Evolutionary conservation across 23 red algal genomes (phyloP), one percentile per base, ranked within the genome.

Genomic region (Gracilaria vermiculophylla): DNA sequence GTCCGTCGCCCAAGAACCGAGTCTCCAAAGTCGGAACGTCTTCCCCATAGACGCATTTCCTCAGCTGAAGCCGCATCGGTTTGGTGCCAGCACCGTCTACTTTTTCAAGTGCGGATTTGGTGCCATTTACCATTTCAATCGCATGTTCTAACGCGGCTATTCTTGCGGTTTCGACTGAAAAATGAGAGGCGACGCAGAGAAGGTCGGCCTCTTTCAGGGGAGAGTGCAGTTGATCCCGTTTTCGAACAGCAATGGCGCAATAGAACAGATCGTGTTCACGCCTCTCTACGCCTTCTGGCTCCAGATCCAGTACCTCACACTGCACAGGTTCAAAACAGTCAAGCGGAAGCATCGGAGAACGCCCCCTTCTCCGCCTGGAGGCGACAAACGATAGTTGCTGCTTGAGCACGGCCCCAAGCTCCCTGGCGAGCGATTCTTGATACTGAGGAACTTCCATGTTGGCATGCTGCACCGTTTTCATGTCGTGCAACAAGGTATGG

Each of bases 91-190:
- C 23, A 21, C 2, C 16, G 7, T 80, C 3, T 4, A 3, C 21
- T 13, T 17, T 19, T 37, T 12, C 14, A 24, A 15, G 11, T 14
- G 48, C 29, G 4, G 73, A 19, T 67, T 23, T 85, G 47, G 24
- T 35, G 9, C 29, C 80, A 35, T 24, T 29, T 16, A 71, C 15
- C 13, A 65, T 47, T 8, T 50, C 33, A 42, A 69, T 70, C 9
- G 80, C 80, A 34, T 50, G 29, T 7, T 42, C 62, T 15, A 85
- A 41, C 16, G 80, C 80, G 16, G 80, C 80, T 31, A 69, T 85
- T 20, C 80, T 35, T 14, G 80, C 80, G 24, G 62, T 85, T 34
- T 85, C 80, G 25, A 85, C 80, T 7, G 80, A 85, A 41, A 85
- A 85, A 42, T 85, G 80, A 1, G 80, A 85, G 13, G 80, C 48